Conservation (phyloP, 1,284 basidiomycete species). For the Leccinum subatratum region DNA sequence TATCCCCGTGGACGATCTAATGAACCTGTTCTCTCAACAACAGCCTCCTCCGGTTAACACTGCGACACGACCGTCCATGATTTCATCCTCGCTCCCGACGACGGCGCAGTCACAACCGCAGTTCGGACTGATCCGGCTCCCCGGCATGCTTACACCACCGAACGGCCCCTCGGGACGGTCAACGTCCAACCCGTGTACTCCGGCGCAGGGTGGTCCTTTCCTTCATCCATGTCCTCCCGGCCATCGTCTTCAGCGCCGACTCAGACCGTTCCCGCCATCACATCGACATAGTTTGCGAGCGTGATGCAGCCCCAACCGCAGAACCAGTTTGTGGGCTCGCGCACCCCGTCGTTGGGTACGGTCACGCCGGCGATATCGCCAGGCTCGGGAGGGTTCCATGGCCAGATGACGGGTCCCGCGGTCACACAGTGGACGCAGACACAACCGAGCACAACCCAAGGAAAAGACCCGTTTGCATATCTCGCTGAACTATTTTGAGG, state of each 20-base stretch:
- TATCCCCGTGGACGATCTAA: constrained; percentile 51
- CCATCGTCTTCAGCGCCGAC: constrained; percentile 8
- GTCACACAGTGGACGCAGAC: constrained; percentile 19
- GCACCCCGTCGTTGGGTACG: not conserved
- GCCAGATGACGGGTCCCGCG: constrained; percentile 8
- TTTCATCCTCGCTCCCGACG: constrained; percentile 18
- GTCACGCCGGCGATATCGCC: too few relatives aligned
- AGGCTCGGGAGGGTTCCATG: constrained; percentile 16
- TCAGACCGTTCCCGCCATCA: constrained; percentile 5
- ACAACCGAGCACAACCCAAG: constrained; percentile 32
- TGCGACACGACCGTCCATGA: constrained; percentile 22
- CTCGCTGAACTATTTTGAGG: constrained; percentile 64
- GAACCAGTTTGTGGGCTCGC: constrained; percentile 10
- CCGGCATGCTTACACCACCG: constrained; percentile 40
- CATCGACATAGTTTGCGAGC: constrained; percentile 11
- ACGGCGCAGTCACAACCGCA: constrained; percentile 29
- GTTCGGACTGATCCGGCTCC: constrained; percentile 48
- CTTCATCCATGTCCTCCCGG: constrained; percentile 20
- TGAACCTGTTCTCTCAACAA: constrained; percentile 47
- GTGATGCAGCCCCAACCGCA: constrained; percentile 21
- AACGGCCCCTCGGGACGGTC: constrained; percentile 17
- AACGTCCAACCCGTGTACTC: constrained; percentile 20
- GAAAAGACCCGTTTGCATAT: constrained; percentile 78
- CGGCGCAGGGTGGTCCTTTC: constrained; percentile 4
- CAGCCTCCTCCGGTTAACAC: constrained; percentile 24